phyloP scores from a whole-genome alignment of 2,329 filamentous ascomycete species.

The Exophiala spinifera region DNA sequence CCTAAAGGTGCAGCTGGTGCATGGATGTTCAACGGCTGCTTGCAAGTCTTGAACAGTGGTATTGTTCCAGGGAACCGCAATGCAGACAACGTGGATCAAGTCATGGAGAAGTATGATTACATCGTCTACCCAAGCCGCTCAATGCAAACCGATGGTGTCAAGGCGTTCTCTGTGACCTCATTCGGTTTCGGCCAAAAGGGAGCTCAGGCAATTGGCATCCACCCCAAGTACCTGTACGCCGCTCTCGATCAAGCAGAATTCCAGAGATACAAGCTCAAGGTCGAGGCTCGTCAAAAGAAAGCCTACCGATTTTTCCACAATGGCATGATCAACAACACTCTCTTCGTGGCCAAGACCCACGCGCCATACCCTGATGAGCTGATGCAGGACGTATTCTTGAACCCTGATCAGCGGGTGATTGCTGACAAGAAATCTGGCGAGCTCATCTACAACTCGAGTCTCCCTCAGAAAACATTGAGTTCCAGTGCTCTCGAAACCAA shows the following conservation, averaged over 20 bases:
- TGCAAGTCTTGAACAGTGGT: constrained; percentile 92
- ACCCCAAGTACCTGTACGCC: constrained; percentile 92
- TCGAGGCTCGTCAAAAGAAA: constrained; percentile 93
- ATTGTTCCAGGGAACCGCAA: constrained; percentile 96
- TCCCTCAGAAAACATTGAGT: constrained; percentile 62
- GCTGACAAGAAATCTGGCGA: constrained; percentile 82
- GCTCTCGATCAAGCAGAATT: constrained; percentile 87
- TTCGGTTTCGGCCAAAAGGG: constrained; percentile 99
- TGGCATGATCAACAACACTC: constrained; percentile 92
- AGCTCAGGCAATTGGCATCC: constrained; percentile 92
- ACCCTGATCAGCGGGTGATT: constrained; percentile 83
- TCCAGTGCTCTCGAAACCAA: constrained; percentile 62
- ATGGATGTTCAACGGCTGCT: constrained; percentile 99
- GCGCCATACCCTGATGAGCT: constrained; percentile 86
- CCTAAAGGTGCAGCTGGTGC: constrained; percentile 98
- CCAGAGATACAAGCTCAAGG: constrained; percentile 77
- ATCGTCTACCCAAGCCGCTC: constrained; percentile 94
- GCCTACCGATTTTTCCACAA: constrained; percentile 99
- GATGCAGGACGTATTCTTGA: constrained; percentile 83
- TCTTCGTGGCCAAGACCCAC: constrained; percentile 93
- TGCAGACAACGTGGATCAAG: constrained; percentile 91
- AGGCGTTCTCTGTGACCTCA: constrained; percentile 97
- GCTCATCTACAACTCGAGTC: constrained; percentile 68
- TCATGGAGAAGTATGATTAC: constrained; percentile 97
- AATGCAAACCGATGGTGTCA: constrained; percentile 96